These are phyloP conservation scores for Beauveria caledonica DNA, from an alignment of 2,329 filamentous ascomycete species.

Conservation along the genomic window DNA sequence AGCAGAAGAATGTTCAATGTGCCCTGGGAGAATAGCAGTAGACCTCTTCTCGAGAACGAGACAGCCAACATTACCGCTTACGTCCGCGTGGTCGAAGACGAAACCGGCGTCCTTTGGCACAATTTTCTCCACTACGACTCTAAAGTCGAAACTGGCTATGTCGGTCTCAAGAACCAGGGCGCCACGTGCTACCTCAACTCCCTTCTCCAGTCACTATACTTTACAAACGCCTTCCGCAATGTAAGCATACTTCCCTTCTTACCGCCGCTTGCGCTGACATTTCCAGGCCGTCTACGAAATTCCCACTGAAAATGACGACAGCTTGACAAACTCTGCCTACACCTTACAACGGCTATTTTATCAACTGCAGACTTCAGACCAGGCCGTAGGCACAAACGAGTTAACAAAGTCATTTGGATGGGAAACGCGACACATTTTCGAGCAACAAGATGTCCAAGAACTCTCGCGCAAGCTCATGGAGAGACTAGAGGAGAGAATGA, in stretches of 20 bases:
- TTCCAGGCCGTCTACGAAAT: slow-evolving; percentile 88
- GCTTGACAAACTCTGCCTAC: slow-evolving; percentile 81
- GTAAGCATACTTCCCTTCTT: slow-evolving; percentile 31
- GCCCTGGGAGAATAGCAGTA: slow-evolving; percentile 59
- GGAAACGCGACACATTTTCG: slow-evolving; percentile 96
- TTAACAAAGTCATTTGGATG: slow-evolving; percentile 95
- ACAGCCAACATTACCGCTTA: slow-evolving; percentile 74
- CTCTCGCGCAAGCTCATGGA: slow-evolving; percentile 96
- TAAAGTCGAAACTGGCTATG: slow-evolving; percentile 97
- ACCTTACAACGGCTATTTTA: slow-evolving; percentile 92
- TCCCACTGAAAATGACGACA: slow-evolving; percentile 77
- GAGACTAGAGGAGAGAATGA: slow-evolving; percentile 95
- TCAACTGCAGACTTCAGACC: slow-evolving; percentile 77
- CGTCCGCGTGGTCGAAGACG: slow-evolving; percentile 73
- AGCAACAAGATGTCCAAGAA: slow-evolving; percentile 98
- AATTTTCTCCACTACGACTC: slow-evolving; percentile 94
- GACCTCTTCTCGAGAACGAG: slow-evolving; percentile 72
- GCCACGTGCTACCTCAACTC: slow-evolving; percentile 87
- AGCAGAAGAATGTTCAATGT: slow-evolving; percentile 75
- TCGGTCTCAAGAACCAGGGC: slow-evolving; percentile 93
- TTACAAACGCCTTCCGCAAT: slow-evolving; percentile 90
- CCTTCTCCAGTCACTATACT: slow-evolving; percentile 74
- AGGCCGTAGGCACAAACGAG: slow-evolving; percentile 82
- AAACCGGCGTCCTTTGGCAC: slow-evolving; percentile 84
- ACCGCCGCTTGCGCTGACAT: slow-evolving; percentile 12